Base-by-base conservation (phyloP, 768 basidiomycete species). In the Xerocomus spinulosus region DNA sequence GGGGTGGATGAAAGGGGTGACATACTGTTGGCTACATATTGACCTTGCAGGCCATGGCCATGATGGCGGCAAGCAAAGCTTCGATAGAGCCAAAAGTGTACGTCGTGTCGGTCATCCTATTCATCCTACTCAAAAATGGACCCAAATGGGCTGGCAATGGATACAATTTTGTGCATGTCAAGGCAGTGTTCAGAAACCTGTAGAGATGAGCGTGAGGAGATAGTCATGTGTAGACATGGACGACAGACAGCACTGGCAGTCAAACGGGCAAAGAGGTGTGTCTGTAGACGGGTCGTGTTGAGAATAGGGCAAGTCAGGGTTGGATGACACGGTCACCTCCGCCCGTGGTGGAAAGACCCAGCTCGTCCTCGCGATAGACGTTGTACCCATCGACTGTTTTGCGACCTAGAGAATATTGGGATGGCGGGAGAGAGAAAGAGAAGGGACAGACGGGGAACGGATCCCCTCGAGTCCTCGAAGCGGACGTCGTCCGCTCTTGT, bases 201-300 rank as follows among this genome's bases (percentile, higher is more conserved):
- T 15, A 26, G 18, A 38, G n/a, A 25, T 20, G 35, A 26, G 37
- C 12, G 23, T 34, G n/a, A 49, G 43, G 29, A 26, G 24, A 39
- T 21, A 9, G 12, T 3, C 12, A 20, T n/a, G 3, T 5, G 15
- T 12, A 8, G 17, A 34, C 20, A 30, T n/a, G 30, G 29, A 32
- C 20, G 38, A 73, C 87, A 68, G 58, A 90, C 91, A 92, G 58
- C 91, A 92, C 30, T 87, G 74, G 65, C 91, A 92, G 63, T 92
- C 91, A 61, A 92, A 92, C 6, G 91, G 91, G 70, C 90, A 92
- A 33, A 87, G 65, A 3, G 86, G 79, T 0, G 90, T 91, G 64
- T 87, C 90, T 92, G 46, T n/a, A 67, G 26, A 50, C 24, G 29
- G 37, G 51, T 54, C 59, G 50, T 60, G 63, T 44, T 52, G 42